These are phyloP conservation scores for Rosa persica DNA, from an alignment of 306 rosid species.

Conservation along the genomic window DNA sequence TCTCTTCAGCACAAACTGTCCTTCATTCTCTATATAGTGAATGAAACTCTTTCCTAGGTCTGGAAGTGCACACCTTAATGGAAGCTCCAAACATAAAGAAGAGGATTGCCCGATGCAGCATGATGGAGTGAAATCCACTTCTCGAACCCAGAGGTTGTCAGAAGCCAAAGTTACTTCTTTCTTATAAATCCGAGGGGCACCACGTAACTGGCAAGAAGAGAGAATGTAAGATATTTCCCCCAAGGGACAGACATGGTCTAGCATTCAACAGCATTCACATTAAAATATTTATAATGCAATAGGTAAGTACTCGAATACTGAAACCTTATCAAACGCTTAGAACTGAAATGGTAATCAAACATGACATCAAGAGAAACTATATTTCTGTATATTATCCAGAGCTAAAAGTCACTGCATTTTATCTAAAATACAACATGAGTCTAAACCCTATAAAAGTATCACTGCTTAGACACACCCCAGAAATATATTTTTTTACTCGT, in stretches of 20 bases:
- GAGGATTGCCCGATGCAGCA: constrained; percentile 34
- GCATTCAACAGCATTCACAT: not conserved
- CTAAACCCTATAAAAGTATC: too few relatives aligned
- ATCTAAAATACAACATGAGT: not conserved
- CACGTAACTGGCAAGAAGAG: constrained; percentile 23
- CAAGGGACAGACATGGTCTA: not conserved
- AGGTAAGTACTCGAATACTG: not conserved
- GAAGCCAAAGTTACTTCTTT: constrained; percentile 10
- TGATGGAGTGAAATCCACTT: constrained; percentile 39
- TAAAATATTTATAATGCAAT: not conserved
- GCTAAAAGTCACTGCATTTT: not conserved
- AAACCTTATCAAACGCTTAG: too few relatives aligned
- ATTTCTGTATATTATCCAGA: not conserved
- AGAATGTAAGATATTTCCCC: not conserved
- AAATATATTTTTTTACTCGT: not conserved
- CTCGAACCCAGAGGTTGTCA: constrained; percentile 29
- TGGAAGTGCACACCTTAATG: constrained; percentile 15
- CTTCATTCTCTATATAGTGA: constrained; percentile 26
- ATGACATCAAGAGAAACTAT: not conserved
- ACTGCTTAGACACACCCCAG: not conserved
- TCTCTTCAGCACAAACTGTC: not conserved
- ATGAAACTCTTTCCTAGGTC: constrained; percentile 9
- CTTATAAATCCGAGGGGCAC: constrained; percentile 25
- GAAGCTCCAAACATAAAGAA: constrained; percentile 32
- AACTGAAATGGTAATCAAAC: not conserved